A percentile compares a stretch with the other conserved stretches of the same genome.
Conservation (phyloP, 441 rosid genomes). For the Croton setiger region DNA sequence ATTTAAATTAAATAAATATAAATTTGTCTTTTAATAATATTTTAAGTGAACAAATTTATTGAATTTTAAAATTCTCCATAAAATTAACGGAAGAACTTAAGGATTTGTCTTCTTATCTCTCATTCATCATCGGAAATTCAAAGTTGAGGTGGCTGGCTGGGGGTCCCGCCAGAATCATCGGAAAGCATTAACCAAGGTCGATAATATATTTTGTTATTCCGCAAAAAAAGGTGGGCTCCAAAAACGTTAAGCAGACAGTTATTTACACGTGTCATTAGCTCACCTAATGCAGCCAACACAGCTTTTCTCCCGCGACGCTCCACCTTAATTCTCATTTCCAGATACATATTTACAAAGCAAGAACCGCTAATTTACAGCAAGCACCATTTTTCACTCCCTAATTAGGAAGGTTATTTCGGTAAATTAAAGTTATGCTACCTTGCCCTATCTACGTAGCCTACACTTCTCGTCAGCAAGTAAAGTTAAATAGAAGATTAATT, state of each 20-base stretch:
- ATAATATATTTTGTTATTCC: not conserved
- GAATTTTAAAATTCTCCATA: too few relatives aligned
- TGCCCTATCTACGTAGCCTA: not conserved
- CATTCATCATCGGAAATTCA: too few relatives aligned
- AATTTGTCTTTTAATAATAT: too few relatives aligned
- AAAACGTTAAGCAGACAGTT: not conserved
- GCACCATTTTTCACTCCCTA: not conserved
- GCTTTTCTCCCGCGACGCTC: conserved; percentile 17
- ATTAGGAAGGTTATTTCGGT: not conserved
- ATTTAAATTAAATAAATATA: too few relatives aligned
- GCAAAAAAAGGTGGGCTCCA: not conserved
- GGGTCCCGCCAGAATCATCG: not conserved
- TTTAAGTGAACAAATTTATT: too few relatives aligned
- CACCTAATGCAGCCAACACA: not conserved
- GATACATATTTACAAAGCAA: not conserved
- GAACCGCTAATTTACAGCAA: not conserved
- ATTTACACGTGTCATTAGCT: conserved; percentile 2
- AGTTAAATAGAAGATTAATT: conserved; percentile 5
- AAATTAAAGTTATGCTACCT: not conserved
- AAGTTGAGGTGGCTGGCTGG: not conserved
- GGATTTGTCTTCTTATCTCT: too few relatives aligned
- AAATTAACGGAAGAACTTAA: too few relatives aligned
- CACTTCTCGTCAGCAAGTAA: not conserved
- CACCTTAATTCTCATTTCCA: not conserved
- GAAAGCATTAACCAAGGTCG: not conserved